phyloP scores from a whole-genome alignment of 208 protist genomes.

The Crithidia sp. region DNA sequence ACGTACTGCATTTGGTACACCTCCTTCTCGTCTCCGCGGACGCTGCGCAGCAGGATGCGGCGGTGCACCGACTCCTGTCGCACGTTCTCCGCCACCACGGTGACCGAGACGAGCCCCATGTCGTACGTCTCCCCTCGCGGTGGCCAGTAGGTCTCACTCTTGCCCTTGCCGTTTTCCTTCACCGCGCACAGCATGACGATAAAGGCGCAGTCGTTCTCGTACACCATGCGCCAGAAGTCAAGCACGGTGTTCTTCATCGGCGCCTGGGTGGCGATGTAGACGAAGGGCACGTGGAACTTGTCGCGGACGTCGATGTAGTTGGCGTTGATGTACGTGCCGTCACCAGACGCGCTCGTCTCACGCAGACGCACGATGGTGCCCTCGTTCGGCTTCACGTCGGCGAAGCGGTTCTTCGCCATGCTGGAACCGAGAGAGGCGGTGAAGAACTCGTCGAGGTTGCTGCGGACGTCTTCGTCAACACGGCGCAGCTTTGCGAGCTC shows the following conservation, averaged over 20 bases:
- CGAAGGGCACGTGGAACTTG: conserved; percentile 71
- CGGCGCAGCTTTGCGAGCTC: conserved; percentile 57
- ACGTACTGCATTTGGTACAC: conserved; percentile 86
- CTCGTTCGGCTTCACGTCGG: conserved; percentile 76
- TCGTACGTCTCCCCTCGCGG: conserved; percentile 42
- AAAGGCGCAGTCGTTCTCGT: conserved; percentile 75
- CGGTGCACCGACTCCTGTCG: conserved; percentile 60
- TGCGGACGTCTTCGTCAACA: conserved; percentile 65
- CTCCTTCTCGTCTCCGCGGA: conserved; percentile 54
- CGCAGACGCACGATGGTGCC: conserved; percentile 60
- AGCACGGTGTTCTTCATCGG: conserved; percentile 79
- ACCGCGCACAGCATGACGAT: conserved; percentile 87
- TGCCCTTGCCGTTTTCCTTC: conserved; percentile 74
- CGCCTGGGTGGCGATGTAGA: conserved; percentile 93
- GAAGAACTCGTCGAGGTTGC: conserved; percentile 79
- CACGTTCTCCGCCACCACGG: conserved; percentile 44
- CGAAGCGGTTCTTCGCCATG: conserved; percentile 79
- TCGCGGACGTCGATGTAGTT: conserved; percentile 83
- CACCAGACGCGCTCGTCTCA: conserved; percentile 27
- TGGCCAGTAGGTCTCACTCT: conserved; percentile 89
- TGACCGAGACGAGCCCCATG: conserved; percentile 57
- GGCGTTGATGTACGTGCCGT: conserved; percentile 89
- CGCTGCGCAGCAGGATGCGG: conserved; percentile 50
- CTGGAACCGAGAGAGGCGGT: conserved; percentile 65
- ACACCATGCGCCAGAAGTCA: conserved; percentile 93